Base-by-base conservation (phyloP, 164 flowering plant genomes). In the Chimonanthus salicifolius region DNA sequence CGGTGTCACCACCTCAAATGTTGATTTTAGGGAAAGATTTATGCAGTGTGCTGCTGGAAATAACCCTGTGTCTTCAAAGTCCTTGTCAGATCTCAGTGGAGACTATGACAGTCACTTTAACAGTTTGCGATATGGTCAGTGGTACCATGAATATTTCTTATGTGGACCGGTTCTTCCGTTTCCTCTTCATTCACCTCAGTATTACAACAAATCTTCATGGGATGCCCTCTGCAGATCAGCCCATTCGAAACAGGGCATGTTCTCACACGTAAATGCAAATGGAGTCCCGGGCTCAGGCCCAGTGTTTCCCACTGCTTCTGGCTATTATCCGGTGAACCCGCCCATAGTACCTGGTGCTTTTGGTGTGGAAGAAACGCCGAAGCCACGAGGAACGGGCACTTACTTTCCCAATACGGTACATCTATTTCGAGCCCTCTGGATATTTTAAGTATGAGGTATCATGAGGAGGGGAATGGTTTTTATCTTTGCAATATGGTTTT, bases 351-450 rank as follows among this genome's bases (percentile, higher is more conserved):
- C 86, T 70, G 84, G 83, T 78, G 78, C 79, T 11, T 85, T 79
- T 71, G 81, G 79, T 66, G 58, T 76, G 74, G 89, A 87, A 74
- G 95, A 91, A 58, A 72, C 80, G 72, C 80, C 88, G 68, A 92
- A 86, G 82, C 86, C 84, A 2, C 87, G 92, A 21, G 97, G 95
- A 69, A 88, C 87, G 0, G 98, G 97, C 69, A 88, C 93, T n/a
- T 94, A 92, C 75, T 83, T 94, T 58, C 97, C 98, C 15, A 87
- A 82, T 68, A 79, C 71, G 98, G 97, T 94, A 88, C 47, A 64
- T 8, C 72, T 64, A 33, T 46, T 65, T 67, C 33, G 54, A 69
- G 47, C 60, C 49, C 62, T 58, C 3, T 54, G 8, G 33, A 43
- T 73, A 20, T 51, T 51, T 43, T 33, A 33, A 33, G 33, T 33